Evolutionary conservation across 2,329 filamentous ascomycete genomes (phyloP), one percentile per base, ranked within the genome.

Genomic region (Blastomyces gilchristii): DNA sequence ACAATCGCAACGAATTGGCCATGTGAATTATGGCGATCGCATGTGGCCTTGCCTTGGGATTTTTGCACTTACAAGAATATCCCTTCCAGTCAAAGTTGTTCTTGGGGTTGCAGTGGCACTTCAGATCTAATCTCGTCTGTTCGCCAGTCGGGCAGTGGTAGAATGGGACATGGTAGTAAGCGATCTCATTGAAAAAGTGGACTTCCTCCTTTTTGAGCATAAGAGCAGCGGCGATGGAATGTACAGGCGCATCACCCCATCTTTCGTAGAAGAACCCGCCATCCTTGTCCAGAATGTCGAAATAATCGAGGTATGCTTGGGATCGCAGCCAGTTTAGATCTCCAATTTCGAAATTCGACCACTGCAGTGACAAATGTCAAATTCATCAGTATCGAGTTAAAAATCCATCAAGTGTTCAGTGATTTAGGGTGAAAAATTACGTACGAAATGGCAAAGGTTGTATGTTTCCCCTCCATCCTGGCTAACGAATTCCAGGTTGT

Each of bases 61-160:
- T 9, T 41, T 9, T 58, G 22, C 22, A 81, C 90, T 81, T 85
- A 95, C 92, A 97, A 75, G 91, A 96, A 76, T 97, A 97, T 61
- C 90, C 89, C 78, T 96, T 97, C 95, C 95, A 99, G 78, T 99
- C 94, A 81, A 99, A 99, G 81, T 99, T 99, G 65, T 97, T 90
- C 72, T 88, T 87, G 8, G 94, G 93, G 73, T 99, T 91, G 79
- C 94, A 99, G 77, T 92, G 88, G 77, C 94, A 99, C 74, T 90
- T 92, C 68, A 93, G 85, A 68, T 96, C 88, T 62, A 92, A 76
- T 67, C 92, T 86, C 62, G 84, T 85, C 78, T 96, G 83, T 78
- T 97, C 91, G 62, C 88, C 89, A 0, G 91, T 96, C 2, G 94
- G 94, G 77, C 94, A 99, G 78, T 99, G 94, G 4, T 92, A 97